Conservation (phyloP, 331 rosid genomes). For the Cydonia oblonga region DNA sequence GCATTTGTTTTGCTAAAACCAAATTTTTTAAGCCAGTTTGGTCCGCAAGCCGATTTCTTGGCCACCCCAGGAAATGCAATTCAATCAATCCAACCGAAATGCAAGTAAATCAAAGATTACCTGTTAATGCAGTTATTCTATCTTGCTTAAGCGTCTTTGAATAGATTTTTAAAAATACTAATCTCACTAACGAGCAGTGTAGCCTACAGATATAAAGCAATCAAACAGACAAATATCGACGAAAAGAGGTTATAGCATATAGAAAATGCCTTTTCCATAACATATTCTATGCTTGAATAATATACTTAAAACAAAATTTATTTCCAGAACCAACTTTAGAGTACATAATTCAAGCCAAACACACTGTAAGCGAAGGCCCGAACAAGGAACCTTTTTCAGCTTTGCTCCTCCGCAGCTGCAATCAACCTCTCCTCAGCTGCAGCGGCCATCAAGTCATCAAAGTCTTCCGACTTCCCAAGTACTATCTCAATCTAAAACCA, state of each 20-base stretch:
- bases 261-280: not conserved
- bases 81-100: too few species aligned
- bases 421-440: conserved; percentile 55
- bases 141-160: too few species aligned
- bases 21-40: too few species aligned
- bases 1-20: too few species aligned
- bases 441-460: conserved; percentile 70
- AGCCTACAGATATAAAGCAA: too few species aligned
- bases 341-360: not conserved
- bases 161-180: too few species aligned
- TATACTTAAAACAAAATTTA: not conserved
- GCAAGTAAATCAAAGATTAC: too few species aligned
- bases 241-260: not conserved
- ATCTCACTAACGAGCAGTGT: too few species aligned
- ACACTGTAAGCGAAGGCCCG: not conserved
- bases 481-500: conserved; percentile 51
- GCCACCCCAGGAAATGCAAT: too few species aligned
- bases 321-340: not conserved
- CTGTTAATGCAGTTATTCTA: too few species aligned
- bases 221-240: not conserved
- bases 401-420: conserved; percentile 44
- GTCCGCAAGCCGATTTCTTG: too few species aligned
- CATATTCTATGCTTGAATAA: not conserved
- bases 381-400: conserved; percentile 2
- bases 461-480: conserved; percentile 62